Base-by-base conservation (phyloP, 345 rosid species). In the Leavenworthia alabamica region DNA sequence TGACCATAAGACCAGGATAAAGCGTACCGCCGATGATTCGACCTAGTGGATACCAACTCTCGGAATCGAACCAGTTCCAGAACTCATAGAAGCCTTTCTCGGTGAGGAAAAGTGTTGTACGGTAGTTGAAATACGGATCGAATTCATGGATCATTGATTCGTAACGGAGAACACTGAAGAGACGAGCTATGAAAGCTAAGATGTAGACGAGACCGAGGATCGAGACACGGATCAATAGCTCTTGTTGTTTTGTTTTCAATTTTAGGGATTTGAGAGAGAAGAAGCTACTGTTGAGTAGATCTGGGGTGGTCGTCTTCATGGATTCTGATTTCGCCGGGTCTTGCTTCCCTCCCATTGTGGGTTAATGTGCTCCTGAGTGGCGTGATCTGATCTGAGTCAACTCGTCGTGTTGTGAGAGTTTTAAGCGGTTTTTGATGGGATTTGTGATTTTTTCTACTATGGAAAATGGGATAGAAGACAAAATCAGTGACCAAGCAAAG, bases 131-230 rank as follows among this genome's bases (percentile, higher is more conserved):
- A 69, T 93, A 93, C 1, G 99, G 99, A 52, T 93, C 99, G 51
- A 93, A 93, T 53, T 93, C 99, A 64, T 93, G 99, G 83, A 90
- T 90, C 97, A 90, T 90, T 14, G 97, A 90, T 75, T 90, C 97
- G 55, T 90, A 90, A 0, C 99, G 97, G 22, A 93, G 89, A 26
- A 93, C 99, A 54, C 91, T 83, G 64, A 93, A 92, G 40, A 93
- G 77, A 24, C 99, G 97, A 22, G 84, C 82, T 23, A 83, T 78
- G 81, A 93, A 93, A 2, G 99, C 97, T 1, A 93, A 56, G 56
- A 93, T 46, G 80, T 89, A 93, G 70, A 93, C 82, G n/a, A 89
- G 84, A 39, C 85, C 68, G 6, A 93, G 99, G 76, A 86, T 80
- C 3, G 92, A 74, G 70, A 89, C 82, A 4, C 99, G 88, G 77